These are phyloP conservation scores for Cokeromyces recurvatus DNA, from an alignment of 371 early-diverging fungal species.

Conservation along the genomic window DNA sequence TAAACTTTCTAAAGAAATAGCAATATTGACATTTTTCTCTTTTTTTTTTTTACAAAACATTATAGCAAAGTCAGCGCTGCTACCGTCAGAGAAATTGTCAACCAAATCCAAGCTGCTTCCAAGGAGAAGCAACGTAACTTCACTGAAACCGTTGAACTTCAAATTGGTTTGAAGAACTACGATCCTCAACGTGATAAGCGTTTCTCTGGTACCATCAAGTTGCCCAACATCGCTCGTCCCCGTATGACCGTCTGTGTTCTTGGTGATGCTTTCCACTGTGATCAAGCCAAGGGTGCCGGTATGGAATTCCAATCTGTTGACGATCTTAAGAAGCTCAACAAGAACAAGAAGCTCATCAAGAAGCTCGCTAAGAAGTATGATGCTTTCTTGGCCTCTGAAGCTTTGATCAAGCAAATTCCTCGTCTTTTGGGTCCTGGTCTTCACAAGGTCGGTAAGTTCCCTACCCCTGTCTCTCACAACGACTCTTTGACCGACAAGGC, in stretches of 20 bases:
- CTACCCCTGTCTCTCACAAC: conserved; percentile 93
- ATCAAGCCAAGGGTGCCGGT: conserved; percentile 89
- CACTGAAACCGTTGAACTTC: conserved; percentile 95
- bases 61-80: conserved; percentile 81
- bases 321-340: conserved; percentile 98
- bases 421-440: conserved; percentile 98
- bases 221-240: conserved; percentile 76
- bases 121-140: conserved; percentile 91
- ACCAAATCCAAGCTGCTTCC: conserved; percentile 65
- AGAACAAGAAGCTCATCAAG: conserved; percentile 99
- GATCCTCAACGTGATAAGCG: conserved; percentile 67
- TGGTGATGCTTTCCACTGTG: conserved; percentile 96
- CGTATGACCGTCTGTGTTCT: conserved; percentile 93
- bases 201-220: conserved; percentile 31
- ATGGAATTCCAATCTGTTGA: conserved; percentile 96
- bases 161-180: conserved; percentile 98
- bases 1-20: background rate
- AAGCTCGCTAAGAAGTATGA: conserved; percentile 94
- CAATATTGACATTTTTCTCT: background rate
- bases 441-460: conserved; percentile 97
- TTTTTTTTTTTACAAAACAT: background rate
- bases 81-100: conserved; percentile 82
- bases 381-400: conserved; percentile 98
- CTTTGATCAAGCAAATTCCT: conserved; percentile 98
- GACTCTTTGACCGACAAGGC: conserved; percentile 91